Conservation (phyloP, 345 rosid species). For the Acer yangbiense region DNA sequence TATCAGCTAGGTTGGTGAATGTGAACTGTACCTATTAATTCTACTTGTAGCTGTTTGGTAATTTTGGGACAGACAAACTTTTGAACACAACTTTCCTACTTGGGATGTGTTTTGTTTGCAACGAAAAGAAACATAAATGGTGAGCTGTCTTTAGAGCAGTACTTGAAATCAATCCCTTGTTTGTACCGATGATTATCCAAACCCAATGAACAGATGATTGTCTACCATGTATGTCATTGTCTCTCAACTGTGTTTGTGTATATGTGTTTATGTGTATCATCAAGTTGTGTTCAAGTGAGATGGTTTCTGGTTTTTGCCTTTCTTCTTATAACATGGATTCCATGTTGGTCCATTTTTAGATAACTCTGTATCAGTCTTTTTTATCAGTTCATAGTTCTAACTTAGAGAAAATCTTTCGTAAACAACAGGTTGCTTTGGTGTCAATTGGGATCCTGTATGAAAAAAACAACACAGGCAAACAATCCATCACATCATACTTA, state of each 20-base stretch:
- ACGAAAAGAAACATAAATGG: neutral
- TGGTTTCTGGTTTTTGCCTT: neutral
- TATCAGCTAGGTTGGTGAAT: neutral
- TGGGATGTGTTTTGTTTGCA: neutral
- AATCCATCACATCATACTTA: no score
- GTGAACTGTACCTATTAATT: neutral
- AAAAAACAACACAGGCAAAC: no score
- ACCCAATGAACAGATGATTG: neutral
- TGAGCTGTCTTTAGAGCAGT: neutral
- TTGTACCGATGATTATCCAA: neutral
- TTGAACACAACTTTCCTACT: neutral
- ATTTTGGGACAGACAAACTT: slow-evolving; percentile 8
- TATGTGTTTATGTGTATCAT: neutral
- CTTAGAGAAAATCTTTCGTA: neutral
- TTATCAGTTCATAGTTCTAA: neutral
- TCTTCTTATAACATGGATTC: neutral
- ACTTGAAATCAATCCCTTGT: neutral
- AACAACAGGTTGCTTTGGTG: no score
- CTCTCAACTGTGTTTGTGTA: neutral
- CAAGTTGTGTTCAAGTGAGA: no score
- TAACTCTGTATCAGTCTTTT: neutral
- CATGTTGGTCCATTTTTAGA: neutral
- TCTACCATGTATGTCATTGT: neutral
- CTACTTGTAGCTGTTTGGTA: neutral
- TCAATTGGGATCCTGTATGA: no score